Evolutionary conservation across 148 eudicot species (phyloP), one percentile per base, ranked within the genome.

Genomic region (Cornus kousa): DNA sequence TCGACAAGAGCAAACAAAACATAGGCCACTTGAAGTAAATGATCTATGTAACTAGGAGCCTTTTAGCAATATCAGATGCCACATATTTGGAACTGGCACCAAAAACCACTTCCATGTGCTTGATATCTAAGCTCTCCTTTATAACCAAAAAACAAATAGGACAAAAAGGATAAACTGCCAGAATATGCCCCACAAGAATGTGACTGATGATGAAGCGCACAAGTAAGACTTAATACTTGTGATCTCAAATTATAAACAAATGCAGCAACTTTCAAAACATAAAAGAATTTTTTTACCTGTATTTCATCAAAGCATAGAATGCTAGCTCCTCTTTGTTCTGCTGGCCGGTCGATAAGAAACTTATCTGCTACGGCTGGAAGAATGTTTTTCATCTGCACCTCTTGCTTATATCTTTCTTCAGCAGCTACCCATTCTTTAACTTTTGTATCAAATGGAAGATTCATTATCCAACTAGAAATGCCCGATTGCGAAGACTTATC

Each of bases 231-330:
- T 35, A 13, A 43, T 20, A 24, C 72, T 22, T 20, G 73, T 43
- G 28, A 43, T 9, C 8, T 43, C 48, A 6, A 6, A 43, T 43
- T 43, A 43, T 43, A 6, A 43, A 43, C 10, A 43, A 35, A 43
- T 43, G 10, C 8, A 6, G 6, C 1, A 5, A 43, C 48, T 43
- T 43, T 43, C 48, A 43, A 68, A 48, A 53, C 59, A 13, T 35
- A 35, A 67, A 64, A 67, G 31, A 48, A 43, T 6, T 43, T 43
- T 28, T 80, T 73, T 72, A 91, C 99, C 95, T 96, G 99, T 78
- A 96, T 93, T 83, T 96, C 99, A 83, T 96, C 99, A 82, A 96
- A 96, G 88, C 99, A 96, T 74, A 96, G 91, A 82, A 96, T 84
- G 81, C 92, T 92, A 77, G 97, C 95, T 78, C 99, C 98, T 78